These are phyloP conservation scores for Penicillium flavigenum DNA, from an alignment of 495 filamentous ascomycete genomes.

Conservation along the genomic window DNA sequence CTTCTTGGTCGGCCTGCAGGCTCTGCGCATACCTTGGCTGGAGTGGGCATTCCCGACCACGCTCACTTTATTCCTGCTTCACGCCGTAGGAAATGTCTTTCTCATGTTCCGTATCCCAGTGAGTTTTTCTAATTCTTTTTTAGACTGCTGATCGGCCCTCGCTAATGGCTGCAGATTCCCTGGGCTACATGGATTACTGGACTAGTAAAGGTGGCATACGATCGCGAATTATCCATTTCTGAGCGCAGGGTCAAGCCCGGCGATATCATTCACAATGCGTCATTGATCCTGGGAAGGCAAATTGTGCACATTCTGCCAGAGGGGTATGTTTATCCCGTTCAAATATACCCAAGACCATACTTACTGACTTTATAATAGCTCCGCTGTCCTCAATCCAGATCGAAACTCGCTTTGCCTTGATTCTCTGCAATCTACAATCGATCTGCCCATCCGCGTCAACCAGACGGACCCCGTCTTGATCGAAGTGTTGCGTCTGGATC, in stretches of 20 bases:
- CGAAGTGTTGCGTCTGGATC: slow-evolving; percentile 79
- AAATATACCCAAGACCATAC: not conserved
- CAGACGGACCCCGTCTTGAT: slow-evolving; percentile 84
- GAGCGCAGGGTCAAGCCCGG: slow-evolving; percentile 85
- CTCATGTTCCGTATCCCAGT: slow-evolving; percentile 91
- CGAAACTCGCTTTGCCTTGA: slow-evolving; percentile 75
- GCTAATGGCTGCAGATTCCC: slow-evolving; percentile 53
- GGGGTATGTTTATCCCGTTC: slow-evolving; percentile 58
- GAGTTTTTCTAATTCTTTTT: slow-evolving; percentile 27
- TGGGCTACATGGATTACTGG: slow-evolving; percentile 66
- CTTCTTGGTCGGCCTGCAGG: slow-evolving; percentile 82
- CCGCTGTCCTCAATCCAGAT: slow-evolving; percentile 82
- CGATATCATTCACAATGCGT: slow-evolving; percentile 82
- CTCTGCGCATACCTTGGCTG: slow-evolving; percentile 89
- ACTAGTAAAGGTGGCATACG: slow-evolving; percentile 73
- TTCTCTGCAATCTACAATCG: slow-evolving; percentile 52
- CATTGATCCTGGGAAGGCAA: slow-evolving; percentile 90
- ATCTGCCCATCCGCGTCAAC: slow-evolving; percentile 88
- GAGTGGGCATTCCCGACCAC: slow-evolving; percentile 78
- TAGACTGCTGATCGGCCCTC: not conserved
- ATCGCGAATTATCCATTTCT: slow-evolving; percentile 84
- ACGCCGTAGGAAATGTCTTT: slow-evolving; percentile 71
- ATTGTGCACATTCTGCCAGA: slow-evolving; percentile 96
- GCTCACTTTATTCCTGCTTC: slow-evolving; percentile 60
- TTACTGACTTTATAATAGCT: slow-evolving; percentile 52